A percentile compares a stretch with the other conserved stretches of the same genome.
phyloP scores from a whole-genome alignment of 2,329 filamentous ascomycete species.

The Monilinia fructigena region DNA sequence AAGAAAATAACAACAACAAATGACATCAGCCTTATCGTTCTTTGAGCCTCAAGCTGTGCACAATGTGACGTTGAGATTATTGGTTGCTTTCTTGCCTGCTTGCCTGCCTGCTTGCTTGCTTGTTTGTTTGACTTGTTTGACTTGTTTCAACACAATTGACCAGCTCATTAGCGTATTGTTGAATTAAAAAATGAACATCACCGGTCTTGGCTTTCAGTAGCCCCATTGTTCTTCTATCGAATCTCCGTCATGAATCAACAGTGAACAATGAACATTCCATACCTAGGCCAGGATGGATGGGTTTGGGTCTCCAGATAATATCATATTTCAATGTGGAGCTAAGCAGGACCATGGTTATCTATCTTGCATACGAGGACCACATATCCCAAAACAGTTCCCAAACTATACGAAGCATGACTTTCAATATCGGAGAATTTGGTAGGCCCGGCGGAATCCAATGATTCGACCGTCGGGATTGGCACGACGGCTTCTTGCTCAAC shows the following conservation, averaged over 20 bases:
- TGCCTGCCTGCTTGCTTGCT: no score
- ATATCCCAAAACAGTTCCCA: conserved; percentile 4
- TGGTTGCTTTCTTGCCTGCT: no score
- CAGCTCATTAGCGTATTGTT: not conserved
- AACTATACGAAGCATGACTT: not conserved
- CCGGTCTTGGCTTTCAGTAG: no score
- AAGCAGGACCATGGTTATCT: not conserved
- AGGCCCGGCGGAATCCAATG: not conserved
- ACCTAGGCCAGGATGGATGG: no score
- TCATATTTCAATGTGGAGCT: not conserved
- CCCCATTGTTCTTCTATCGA: no score
- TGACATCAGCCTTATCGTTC: not conserved
- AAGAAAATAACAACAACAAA: not conserved
- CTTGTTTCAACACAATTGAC: not conserved
- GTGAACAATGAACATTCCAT: no score
- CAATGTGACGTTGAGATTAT: not conserved
- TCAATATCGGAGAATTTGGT: conserved; percentile 5
- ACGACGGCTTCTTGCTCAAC: not conserved
- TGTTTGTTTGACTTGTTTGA: not conserved
- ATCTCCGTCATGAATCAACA: no score
- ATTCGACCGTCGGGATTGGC: not conserved
- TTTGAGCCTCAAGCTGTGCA: not conserved
- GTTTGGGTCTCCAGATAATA: no score
- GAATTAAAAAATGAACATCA: no score
- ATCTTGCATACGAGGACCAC: conserved; percentile 14